Base-by-base conservation (phyloP, 2,329 filamentous ascomycete genomes). In the Colletotrichum costaricense region DNA sequence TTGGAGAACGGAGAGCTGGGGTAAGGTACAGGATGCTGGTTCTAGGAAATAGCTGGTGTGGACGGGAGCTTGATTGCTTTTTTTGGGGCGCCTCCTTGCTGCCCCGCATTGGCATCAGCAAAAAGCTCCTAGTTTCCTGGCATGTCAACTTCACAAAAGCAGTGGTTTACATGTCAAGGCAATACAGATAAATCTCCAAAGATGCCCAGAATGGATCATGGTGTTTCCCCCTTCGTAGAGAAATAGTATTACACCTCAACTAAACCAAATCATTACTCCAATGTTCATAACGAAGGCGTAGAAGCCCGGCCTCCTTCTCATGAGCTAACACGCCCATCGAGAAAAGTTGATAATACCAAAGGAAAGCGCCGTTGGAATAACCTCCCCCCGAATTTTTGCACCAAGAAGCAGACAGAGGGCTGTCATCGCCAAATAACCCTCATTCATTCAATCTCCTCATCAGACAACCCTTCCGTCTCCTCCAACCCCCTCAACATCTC, bases 401-500 rank as follows among this genome's bases (percentile, higher is more conserved):
- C 14, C 54, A 60, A 60, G 38, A 19, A 70, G 28, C 7, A 49
- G n/a, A 46, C 60, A 19, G 57, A 35, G 1, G 52, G 35, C 57
- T 26, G 11, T 6, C 4, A 22, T 5, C 42, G 8, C 11, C 12
- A 28, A 6, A 19, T 30, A 8, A 4, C 28, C 33, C 4, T 22
- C 55, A 12, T 16, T 72, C 69, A 74, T 12, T 81, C 80, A 19
- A 85, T 84, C 57, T 88, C 86, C 55, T 90, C 88, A 30, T 88
- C 87, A 33, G 85, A 79, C 33, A 88, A 78, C 14, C 79, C 80
- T 55, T 88, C 91, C 11, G 92, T 94, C 80, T 93, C 89, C 76
- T 94, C 91, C 58, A 95, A 79, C 2, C 88, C 91, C 73, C 84
- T 86, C 52, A 94, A 80, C 57, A 92, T 89, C 75, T 93, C 90